Conservation (phyloP, 2,329 filamentous ascomycete genomes). For the Basipetospora chlamydospora region DNA sequence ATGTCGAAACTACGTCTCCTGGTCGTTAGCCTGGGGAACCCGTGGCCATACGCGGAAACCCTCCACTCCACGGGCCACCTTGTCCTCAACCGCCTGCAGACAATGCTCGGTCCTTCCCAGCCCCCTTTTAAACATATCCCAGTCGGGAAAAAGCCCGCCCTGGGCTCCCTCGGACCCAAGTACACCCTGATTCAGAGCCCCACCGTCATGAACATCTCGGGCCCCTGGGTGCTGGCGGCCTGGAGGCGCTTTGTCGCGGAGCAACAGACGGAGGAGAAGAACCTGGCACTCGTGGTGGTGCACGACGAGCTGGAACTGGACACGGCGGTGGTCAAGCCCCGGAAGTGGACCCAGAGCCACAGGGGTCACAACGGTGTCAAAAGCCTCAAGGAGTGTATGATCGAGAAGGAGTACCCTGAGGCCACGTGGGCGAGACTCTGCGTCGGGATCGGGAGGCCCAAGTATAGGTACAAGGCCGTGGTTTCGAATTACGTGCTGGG, state of each 20-base stretch:
- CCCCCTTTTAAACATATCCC: slow-evolving; percentile 31
- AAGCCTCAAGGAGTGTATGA: slow-evolving; percentile 42
- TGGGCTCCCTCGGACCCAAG: slow-evolving; percentile 31
- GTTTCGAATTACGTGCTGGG: slow-evolving; percentile 69
- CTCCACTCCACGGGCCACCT: slow-evolving; percentile 81
- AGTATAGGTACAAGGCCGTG: slow-evolving; percentile 46
- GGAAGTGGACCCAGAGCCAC: slow-evolving; percentile 47
- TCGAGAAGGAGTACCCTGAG: slow-evolving; percentile 19
- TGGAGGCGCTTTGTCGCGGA: slow-evolving; percentile 41
- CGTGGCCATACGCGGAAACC: slow-evolving; percentile 56
- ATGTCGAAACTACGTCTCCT: slow-evolving; percentile 34
- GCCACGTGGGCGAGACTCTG: slow-evolving; percentile 47
- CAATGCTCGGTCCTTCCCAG: slow-evolving; percentile 27
- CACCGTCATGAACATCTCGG: slow-evolving; percentile 73
- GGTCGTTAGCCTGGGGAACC: slow-evolving; percentile 80
- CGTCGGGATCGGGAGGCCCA: slow-evolving; percentile 77
- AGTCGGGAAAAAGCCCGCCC: slow-evolving; percentile 37
- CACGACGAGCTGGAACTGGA: slow-evolving; percentile 77
- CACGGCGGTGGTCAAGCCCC: slow-evolving; percentile 52
- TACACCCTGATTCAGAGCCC: slow-evolving; percentile 62
- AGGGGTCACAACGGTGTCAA: slow-evolving; percentile 65
- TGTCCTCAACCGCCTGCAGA: slow-evolving; percentile 48
- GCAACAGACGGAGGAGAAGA: slow-evolving; percentile 5
- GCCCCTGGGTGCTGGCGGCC: slow-evolving; percentile 51
- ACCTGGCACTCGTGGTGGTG: slow-evolving; percentile 49